Base-by-base conservation (phyloP, 306 rosid genomes). In the Potentilla sterilis region DNA sequence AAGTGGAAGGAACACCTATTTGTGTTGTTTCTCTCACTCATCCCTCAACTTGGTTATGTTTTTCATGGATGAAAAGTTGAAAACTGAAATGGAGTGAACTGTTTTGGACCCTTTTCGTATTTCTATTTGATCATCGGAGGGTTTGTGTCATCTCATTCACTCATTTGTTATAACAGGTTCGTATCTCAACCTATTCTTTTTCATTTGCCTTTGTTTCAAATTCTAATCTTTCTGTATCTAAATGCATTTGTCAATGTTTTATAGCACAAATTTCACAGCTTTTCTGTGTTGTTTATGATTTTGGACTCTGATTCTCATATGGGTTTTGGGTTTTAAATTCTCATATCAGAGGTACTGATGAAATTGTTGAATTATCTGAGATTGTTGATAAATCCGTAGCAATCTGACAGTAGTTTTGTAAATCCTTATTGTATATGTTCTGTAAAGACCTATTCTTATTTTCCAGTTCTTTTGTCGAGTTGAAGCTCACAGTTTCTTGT, bases 401-500 rank as follows among this genome's bases (percentile, higher is more conserved):
- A 28, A 28, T 28, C 28, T 12, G 19, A 62, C 10, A 13, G n/a
- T 14, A 34, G 2, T 32, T 32, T 15, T 77, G 40, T 49, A 46
- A 44, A 11, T 19, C 18, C 28, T 68, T 7, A 15, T 32, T 75
- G 75, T 51, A 35, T 34, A 37, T 37, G 28, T 28, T 28, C 28
- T 28, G 28, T 28, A 28, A 28, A 28, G 28, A 28, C 28, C 28
- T 28, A 28, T 28, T 28, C 28, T 28, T 28, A 28, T 28, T 28
- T 28, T 28, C 28, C 28, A 28, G 28, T 28, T 28, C 28, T 28
- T 28, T 28, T 10, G 9, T 19, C 12, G 28, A 28, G 41, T 67
- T 46, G 52, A 67, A 66, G 40, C 55, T 82, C 59, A 74, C 75
- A 69, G 46, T 72, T 28, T 54, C 14, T 70, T 71, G 76, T 38